Evolutionary conservation across 2,329 filamentous ascomycete species (phyloP), one percentile per base, ranked within the genome.

Genomic region (Exophiala calicioides): DNA sequence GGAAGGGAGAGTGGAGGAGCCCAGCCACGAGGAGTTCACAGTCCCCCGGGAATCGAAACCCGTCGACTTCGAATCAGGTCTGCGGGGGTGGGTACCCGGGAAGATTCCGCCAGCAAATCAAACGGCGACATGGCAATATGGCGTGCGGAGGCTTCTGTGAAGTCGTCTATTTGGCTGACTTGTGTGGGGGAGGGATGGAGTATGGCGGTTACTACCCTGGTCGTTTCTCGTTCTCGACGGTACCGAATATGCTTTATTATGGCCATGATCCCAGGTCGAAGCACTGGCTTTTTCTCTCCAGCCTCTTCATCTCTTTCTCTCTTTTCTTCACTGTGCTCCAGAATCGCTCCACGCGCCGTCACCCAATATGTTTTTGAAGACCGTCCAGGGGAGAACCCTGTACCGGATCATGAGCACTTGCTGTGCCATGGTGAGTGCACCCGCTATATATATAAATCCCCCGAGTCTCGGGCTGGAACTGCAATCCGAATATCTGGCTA

Each of bases 391-490:
- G 35, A 56, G 56, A 31, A 29, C 56, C 23, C 56, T 62, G 24
- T 62, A 62, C 50, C 53, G 52, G 32, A 52, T 59, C 10, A 62
- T 62, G 60, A 60, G 57, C 41, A 51, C 56, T 10, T 57, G 56
- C 34, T 62, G 60, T 44, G 56, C 58, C 26, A 45, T 59, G 33
- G 59, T 60, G 16, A 29, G 49, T 39, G n/a, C n/a, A n/a, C n/a
- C n/a, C n/a, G n/a, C n/a, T n/a, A 27, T 23, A 5, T 20, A 33
- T 27, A 16, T 30, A 23, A 16, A 24, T 30, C 4, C n/a, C n/a
- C n/a, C n/a, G 4, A 13, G 4, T 40, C n/a, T 30, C 23, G 18
- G 16, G 13, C 16, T 27, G 10, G 13, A 16, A 39, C 12, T 15
- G 7, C 36, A 5, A 39, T 15, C 12, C 20, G 9, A 13, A 2